Evolutionary conservation across 2,329 filamentous ascomycete genomes (phyloP), one percentile per base, ranked within the genome.

Genomic region (Ophiostoma piceae): DNA sequence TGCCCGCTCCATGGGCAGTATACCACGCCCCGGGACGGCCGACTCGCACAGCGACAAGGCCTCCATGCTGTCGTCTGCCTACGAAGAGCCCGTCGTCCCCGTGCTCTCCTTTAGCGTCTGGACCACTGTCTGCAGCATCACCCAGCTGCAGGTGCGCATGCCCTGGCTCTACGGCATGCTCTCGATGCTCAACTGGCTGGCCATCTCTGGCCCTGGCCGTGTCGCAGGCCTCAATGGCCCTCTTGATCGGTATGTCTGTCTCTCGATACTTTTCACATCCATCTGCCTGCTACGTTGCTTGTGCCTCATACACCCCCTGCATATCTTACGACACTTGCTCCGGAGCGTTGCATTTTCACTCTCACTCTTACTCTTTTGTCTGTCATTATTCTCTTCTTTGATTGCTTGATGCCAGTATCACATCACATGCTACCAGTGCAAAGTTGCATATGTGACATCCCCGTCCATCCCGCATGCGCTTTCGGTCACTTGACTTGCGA

Each of bases 141-240:
- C 93, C 74, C 88, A 93, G 82, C 80, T 97, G 77, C 84, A 90
- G 74, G 79, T 82, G 74, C 91, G 92, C 79, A 96, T 97, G 92
- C 94, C 94, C 73, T 98, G 94, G 94, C 85, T 97, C 70, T 85
- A 84, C 77, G 92, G 92, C 77, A 82, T 87, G 74, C 78, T 95
- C 71, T 90, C 91, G 70, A 85, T 97, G 79, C 78, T 90, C 74
- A 92, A 95, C 80, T 89, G 91, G 83, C 84, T 88, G 74, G 84
- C 88, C 76, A 80, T 94, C 76, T 83, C 84, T 76, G 92, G 93
- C 32, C 92, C 92, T 73, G 91, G 92, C 76, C 86, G 81, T 80
- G 79, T 96, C 73, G 92, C 91, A 77, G 85, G 86, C 76, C 87
- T 90, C 37, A 86, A 96, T 79, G 89, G 92, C 73, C 84, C 88